Evolutionary conservation across 495 filamentous ascomycete genomes (phyloP), one percentile per base, ranked within the genome.

Genomic region (Tuber indicum): DNA sequence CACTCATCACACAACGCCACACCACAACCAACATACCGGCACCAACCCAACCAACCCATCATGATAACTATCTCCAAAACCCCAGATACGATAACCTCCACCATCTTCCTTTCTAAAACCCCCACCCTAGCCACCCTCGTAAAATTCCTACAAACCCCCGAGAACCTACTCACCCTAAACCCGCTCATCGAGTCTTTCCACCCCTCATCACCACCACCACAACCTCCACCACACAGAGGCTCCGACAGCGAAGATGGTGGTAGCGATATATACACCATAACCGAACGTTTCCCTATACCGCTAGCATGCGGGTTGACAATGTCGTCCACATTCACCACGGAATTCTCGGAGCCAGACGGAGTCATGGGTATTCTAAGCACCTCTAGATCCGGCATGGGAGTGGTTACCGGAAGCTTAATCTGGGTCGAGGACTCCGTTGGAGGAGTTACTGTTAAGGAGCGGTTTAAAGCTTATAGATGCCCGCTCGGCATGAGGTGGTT

Each of bases 401-500:
- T 66, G 12, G 58, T 66, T 17, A 66, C 58, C 58, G 58, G 58
- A 16, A 66, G 58, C 3, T 66, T 66, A 16, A 36, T 66, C 36
- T 66, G 58, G 58, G 44, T 47, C 19, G 69, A 23, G 23, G 75
- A 69, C 21, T 45, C 41, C 0, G 3, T 19, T 1, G 72, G 45
- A 4, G 78, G 23, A 32, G 70, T 75, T 36, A 12, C 17, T 10
- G 42, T 79, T n/a, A 42, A 45, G 10, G 78, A 78, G 75, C 75
- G 72, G 72, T 78, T 79, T 46, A 69, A 42, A n/a, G 17, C 77
- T 42, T 9, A 49, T 42, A 45, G n/a, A 8, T 71, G 41, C 2
- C 74, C 62, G 72, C 75, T 72, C 47, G 75, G 77, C 9, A 1
- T 72, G 21, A 39, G 66, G n/a, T 77, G 77, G 75, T 77, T 77